phyloP scores from a whole-genome alignment of 306 rosid species.

The Carpinus fangiana region DNA sequence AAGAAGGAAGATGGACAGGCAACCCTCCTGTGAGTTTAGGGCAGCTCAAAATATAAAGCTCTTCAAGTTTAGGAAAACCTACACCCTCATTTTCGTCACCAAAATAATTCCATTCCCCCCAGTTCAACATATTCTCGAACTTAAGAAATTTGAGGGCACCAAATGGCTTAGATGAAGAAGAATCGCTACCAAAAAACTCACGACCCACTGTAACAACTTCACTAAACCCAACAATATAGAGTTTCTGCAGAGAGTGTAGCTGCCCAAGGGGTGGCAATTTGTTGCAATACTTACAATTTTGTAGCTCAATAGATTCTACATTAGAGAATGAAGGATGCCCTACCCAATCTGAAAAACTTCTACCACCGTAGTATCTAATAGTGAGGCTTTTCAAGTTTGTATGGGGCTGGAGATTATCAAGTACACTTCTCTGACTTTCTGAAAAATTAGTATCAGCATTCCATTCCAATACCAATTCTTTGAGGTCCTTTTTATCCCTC shows the following conservation, averaged over 20 bases:
- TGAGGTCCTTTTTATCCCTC: too few relatives aligned
- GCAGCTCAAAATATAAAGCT: not conserved
- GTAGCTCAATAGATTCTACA: not conserved
- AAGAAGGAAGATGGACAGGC: not conserved
- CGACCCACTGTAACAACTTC: not conserved
- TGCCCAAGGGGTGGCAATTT: conserved; percentile 1
- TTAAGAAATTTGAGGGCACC: not conserved
- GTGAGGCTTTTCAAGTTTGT: too few relatives aligned
- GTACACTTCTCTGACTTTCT: too few relatives aligned
- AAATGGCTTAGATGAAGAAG: not conserved
- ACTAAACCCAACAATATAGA: conserved; percentile 11
- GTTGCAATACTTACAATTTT: not conserved
- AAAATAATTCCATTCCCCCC: conserved; percentile 8
- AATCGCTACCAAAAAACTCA: not conserved
- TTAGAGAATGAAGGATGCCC: too few relatives aligned
- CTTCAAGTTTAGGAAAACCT: conserved; percentile 4
- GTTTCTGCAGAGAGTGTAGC: conserved; percentile 17
- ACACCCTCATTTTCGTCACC: not conserved
- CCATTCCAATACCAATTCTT: too few relatives aligned
- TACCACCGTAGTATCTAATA: too few relatives aligned
- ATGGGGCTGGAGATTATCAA: too few relatives aligned
- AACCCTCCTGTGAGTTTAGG: not conserved
- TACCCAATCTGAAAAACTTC: too few relatives aligned
- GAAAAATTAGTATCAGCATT: too few relatives aligned
- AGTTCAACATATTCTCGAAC: not conserved